Evolutionary conservation across 305 asterid genomes (phyloP).

Genomic region (Fraxinus baroniana): DNA sequence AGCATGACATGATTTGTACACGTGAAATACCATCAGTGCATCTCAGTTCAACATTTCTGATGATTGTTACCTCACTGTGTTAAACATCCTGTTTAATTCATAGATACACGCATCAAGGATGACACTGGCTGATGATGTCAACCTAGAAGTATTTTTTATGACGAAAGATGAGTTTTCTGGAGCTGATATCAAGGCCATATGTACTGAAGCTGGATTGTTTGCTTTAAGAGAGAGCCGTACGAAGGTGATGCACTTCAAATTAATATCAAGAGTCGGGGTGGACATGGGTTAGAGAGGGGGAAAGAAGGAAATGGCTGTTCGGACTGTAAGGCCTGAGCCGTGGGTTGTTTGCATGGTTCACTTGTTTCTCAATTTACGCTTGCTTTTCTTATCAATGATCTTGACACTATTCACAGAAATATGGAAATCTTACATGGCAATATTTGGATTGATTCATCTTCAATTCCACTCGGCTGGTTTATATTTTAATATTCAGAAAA

Average conservation of each 20-base stretch:
- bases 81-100: slow-evolving; percentile 10
- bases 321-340: not conserved
- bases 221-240: slow-evolving; percentile 91
- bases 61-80: slow-evolving; percentile 8
- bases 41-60: not conserved
- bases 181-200: slow-evolving; percentile 91
- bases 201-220: slow-evolving; percentile 95
- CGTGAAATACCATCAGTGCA: not conserved
- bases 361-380: not conserved
- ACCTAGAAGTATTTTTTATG: slow-evolving; percentile 96
- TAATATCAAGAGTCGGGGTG: no score
- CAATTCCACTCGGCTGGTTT: not conserved
- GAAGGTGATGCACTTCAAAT: slow-evolving; percentile 54
- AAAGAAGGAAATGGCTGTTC: no score
- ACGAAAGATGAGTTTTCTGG: slow-evolving; percentile 89
- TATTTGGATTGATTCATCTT: not conserved
- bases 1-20: slow-evolving; percentile 14
- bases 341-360: not conserved
- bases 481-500: not conserved
- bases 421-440: not conserved
- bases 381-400: not conserved
- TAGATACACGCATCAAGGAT: not conserved
- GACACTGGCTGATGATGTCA: slow-evolving; percentile 67
- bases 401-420: not conserved
- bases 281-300: no score